phyloP scores from a whole-genome alignment of 768 basidiomycete genomes.

The Suillus americanus region DNA sequence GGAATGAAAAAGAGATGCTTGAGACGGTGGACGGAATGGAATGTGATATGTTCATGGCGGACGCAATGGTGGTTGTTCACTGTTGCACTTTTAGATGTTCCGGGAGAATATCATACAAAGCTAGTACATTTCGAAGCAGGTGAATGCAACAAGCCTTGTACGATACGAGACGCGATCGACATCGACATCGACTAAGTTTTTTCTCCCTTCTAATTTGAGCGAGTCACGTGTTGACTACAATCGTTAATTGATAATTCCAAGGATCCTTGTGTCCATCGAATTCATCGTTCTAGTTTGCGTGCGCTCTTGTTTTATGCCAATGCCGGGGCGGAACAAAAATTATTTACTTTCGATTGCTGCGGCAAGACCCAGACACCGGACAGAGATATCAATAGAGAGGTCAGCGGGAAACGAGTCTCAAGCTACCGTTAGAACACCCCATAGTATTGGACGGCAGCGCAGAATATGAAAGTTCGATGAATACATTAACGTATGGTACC shows the following conservation, averaged over 20 bases:
- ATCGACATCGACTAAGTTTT: conserved; percentile 16
- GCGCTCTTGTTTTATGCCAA: too few relatives aligned
- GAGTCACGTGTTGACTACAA: conserved; percentile 10
- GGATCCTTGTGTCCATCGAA: too few relatives aligned
- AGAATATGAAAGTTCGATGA: not conserved
- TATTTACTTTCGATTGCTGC: too few relatives aligned
- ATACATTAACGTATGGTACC: conserved; percentile 40
- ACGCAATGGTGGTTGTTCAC: not conserved
- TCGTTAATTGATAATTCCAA: too few relatives aligned
- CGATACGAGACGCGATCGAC: not conserved
- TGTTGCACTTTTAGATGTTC: not conserved
- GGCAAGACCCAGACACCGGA: too few relatives aligned
- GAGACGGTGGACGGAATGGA: conserved; percentile 84
- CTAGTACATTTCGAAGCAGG: not conserved
- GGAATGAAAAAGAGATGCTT: conserved; percentile 90
- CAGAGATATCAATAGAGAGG: too few relatives aligned
- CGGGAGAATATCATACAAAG: not conserved
- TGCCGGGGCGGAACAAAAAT: too few relatives aligned
- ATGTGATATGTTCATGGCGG: conserved; percentile 83
- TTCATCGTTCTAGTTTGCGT: too few relatives aligned
- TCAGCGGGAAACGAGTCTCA: too few relatives aligned
- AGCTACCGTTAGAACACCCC: too few relatives aligned
- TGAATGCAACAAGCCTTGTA: not conserved
- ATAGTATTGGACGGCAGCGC: not conserved
- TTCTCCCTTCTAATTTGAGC: not conserved